These are phyloP conservation scores for Eragrostis curvula DNA, from an alignment of 176 grass and related monocot species.

Conservation along the genomic window DNA sequence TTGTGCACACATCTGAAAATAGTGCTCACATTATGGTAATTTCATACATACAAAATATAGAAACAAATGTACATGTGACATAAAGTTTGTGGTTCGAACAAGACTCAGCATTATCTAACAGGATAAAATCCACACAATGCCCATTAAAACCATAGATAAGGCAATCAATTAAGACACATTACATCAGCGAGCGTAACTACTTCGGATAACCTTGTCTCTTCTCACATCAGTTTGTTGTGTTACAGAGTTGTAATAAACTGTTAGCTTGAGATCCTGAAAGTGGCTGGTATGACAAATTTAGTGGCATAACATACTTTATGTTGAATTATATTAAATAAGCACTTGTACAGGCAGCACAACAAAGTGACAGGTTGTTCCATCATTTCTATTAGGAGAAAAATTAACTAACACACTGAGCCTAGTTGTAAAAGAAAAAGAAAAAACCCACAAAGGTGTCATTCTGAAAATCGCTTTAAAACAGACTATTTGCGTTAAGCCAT, in stretches of 20 bases:
- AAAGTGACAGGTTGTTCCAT: too few species aligned
- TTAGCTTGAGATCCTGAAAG: not conserved
- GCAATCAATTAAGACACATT: not conserved
- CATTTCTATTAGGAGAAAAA: too few species aligned
- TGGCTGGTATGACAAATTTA: not conserved
- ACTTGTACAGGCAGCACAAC: not conserved
- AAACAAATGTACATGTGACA: slow-evolving; percentile 6
- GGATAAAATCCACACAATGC: not conserved
- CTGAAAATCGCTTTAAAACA: too few species aligned
- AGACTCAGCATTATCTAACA: not conserved
- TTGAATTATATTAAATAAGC: not conserved
- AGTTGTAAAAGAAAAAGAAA: too few species aligned
- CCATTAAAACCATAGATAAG: not conserved
- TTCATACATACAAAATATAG: not conserved
- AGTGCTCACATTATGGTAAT: not conserved
- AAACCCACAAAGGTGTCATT: too few species aligned
- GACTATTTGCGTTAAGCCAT: not conserved
- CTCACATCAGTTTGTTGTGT: not conserved
- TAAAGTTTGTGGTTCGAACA: not conserved
- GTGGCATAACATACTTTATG: not conserved
- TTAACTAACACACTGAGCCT: not conserved
- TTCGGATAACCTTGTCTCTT: not conserved
- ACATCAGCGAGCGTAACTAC: not conserved
- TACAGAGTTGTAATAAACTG: not conserved
- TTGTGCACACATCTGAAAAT: not conserved